A percentile compares a stretch with the other conserved stretches of the same genome.
Conservation (phyloP, 176 grass and related monocot species). For the Ensete glaucum region DNA sequence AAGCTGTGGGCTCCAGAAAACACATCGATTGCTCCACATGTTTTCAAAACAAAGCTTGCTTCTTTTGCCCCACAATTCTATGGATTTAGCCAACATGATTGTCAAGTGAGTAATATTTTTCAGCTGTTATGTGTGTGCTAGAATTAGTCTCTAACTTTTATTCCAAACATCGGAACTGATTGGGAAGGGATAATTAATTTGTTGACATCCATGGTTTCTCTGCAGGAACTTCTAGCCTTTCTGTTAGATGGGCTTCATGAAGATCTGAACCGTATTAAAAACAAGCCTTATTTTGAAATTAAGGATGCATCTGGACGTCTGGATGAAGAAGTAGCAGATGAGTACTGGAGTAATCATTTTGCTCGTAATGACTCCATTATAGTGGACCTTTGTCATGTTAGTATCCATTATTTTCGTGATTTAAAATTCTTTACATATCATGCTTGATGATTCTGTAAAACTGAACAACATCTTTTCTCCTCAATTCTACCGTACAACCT, state of each 20-base stretch:
- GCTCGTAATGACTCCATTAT: slow-evolving; percentile 90
- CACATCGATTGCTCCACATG: slow-evolving; percentile 50
- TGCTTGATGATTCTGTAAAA: not conserved
- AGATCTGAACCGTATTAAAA: slow-evolving; percentile 86
- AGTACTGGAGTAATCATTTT: slow-evolving; percentile 94
- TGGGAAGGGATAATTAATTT: not conserved
- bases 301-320: slow-evolving; percentile 75
- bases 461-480: not conserved
- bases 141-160: not conserved
- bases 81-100: slow-evolving; percentile 98
- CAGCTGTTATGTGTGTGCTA: not conserved
- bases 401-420: slow-evolving; percentile 3
- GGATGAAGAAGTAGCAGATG: slow-evolving; percentile 84
- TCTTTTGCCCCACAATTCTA: slow-evolving; percentile 84
- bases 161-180: not conserved
- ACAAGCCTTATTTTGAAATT: slow-evolving; percentile 76
- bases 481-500: not conserved
- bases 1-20: slow-evolving; percentile 60
- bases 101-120: slow-evolving; percentile 49
- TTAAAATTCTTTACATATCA: not conserved
- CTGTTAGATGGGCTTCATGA: slow-evolving; percentile 94
- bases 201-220: slow-evolving; percentile 4
- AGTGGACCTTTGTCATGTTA: slow-evolving; percentile 86
- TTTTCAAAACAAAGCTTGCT: slow-evolving; percentile 81
- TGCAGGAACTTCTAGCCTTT: slow-evolving; percentile 87